These are phyloP conservation scores for Phoma herbarum DNA, from an alignment of 2,329 filamentous ascomycete genomes.

Conservation along the genomic window DNA sequence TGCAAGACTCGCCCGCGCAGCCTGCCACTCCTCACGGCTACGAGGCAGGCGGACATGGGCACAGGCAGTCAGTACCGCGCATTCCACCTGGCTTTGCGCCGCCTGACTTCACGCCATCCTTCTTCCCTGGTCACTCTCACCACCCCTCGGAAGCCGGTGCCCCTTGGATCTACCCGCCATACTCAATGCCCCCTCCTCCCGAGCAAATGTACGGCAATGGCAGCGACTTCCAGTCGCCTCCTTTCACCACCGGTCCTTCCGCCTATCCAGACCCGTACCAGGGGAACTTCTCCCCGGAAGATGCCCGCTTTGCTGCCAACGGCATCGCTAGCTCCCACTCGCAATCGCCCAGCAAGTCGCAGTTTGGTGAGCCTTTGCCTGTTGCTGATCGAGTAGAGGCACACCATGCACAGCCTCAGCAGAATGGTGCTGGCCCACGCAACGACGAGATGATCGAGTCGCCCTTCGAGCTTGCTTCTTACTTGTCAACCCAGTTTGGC, in stretches of 20 bases:
- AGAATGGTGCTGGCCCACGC: slow-evolving; percentile 27
- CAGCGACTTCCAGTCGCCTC: slow-evolving; percentile 34
- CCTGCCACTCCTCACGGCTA: slow-evolving; percentile 30
- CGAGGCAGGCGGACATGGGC: slow-evolving; percentile 26
- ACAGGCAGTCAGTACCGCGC: slow-evolving; percentile 36
- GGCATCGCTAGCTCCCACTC: slow-evolving; percentile 43
- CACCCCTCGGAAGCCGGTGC: slow-evolving; percentile 47
- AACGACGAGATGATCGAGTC: slow-evolving; percentile 36
- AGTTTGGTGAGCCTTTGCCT: slow-evolving; percentile 35
- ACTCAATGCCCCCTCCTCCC: slow-evolving; percentile 39
- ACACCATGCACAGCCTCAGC: slow-evolving; percentile 26
- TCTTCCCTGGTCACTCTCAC: slow-evolving; percentile 47
- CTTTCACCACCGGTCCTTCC: slow-evolving; percentile 26
- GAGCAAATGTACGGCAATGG: slow-evolving; percentile 38
- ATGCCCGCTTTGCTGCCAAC: slow-evolving; percentile 32
- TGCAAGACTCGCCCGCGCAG: slow-evolving; percentile 52
- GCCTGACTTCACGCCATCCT: slow-evolving; percentile 41
- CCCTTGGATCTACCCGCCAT: slow-evolving; percentile 43
- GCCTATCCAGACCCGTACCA: slow-evolving; percentile 34
- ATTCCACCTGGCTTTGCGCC: slow-evolving; percentile 46
- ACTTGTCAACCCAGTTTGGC: slow-evolving; percentile 46
- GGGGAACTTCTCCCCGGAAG: slow-evolving; percentile 31
- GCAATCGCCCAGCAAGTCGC: slow-evolving; percentile 46
- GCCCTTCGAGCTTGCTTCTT: slow-evolving; percentile 44
- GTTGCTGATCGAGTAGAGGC: slow-evolving; percentile 35